Evolutionary conservation across 345 rosid species (phyloP), one percentile per base, ranked within the genome.

Genomic region (Aurinia saxatilis): DNA sequence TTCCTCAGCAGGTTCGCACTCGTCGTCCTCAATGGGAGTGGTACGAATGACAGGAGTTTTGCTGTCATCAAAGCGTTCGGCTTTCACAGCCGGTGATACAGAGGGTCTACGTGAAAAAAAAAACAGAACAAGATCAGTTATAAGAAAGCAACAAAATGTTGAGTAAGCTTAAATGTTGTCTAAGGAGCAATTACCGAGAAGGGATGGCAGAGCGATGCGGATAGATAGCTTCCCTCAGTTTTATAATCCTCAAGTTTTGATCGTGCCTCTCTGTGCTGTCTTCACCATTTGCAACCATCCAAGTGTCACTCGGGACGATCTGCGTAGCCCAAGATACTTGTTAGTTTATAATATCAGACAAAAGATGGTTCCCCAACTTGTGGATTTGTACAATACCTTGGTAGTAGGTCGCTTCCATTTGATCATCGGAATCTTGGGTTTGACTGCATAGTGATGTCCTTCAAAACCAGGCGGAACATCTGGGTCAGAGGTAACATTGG

Each of bases 21-120:
- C 80, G 31, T 86, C 89, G 31, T 86, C 89, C 62, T 84, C 95
- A 21, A 78, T 67, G 6, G 82, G 84, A 69, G 73, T 73, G 67
- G 77, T 52, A 23, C 90, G 96, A 19, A 84, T 73, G 34, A 48
- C 1, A 15, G 81, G 87, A 9, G 82, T 81, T 53, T 50, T 80
- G 62, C 57, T 67, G 73, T 82, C 86, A 53, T 81, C 80, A 41
- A 70, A 77, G 47, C 8, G 3, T 65, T 81, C 86, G 3, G 41
- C 51, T 51, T 72, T 77, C 10, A 74, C 57, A 13, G 10, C 59
- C 31, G 33, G 40, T 5, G 83, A 79, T 58, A 81, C 80, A 62
- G 45, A 69, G 4, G 91, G 87, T 23, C 95, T 89, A 35, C 30
- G 11, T 12, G 40, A 18, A 57, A n/a, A n/a, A n/a, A n/a, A n/a